Evolutionary conservation across 148 eudicot genomes (phyloP).

Genomic region (Vaccinium macrocarpon): DNA sequence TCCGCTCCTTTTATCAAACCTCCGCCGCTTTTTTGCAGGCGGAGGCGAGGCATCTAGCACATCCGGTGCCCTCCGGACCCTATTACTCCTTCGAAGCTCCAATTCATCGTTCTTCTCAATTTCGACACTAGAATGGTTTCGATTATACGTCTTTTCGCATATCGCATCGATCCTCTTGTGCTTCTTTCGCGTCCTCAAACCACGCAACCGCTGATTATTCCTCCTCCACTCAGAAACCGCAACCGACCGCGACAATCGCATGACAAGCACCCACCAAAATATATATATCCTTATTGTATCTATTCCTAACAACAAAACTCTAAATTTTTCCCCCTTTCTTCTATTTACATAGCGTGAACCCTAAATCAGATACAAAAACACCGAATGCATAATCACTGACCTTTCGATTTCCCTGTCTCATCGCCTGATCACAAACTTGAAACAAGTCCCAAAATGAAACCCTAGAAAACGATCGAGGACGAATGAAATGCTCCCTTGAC

Average conservation of each 20-base stretch:
- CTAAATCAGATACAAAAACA: neutral
- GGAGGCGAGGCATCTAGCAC: constrained; percentile 79
- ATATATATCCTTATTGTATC: neutral
- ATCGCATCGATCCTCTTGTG: constrained; percentile 84
- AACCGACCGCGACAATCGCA: constrained; percentile 60
- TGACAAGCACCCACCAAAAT: constrained; percentile 33
- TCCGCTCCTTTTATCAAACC: constrained; percentile 27
- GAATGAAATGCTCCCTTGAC: neutral
- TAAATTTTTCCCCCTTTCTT: neutral
- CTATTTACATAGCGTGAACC: neutral
- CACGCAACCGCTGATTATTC: constrained; percentile 40
- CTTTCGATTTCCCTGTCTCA: neutral
- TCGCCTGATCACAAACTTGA: constrained; percentile 17
- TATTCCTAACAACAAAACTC: neutral
- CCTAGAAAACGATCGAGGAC: constrained; percentile 34
- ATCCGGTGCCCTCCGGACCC: constrained; percentile 65
- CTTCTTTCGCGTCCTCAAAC: constrained; percentile 57
- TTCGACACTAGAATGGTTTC: constrained; percentile 35
- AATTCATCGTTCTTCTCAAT: constrained; percentile 41
- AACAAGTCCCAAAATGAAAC: constrained; percentile 21
- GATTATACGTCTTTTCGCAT: constrained; percentile 56
- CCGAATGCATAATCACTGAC: constrained; percentile 13
- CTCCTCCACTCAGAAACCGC: constrained; percentile 38
- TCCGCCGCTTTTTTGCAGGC: constrained; percentile 63
- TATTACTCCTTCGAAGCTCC: constrained; percentile 69